These are phyloP conservation scores for Collybia mongolica DNA, from an alignment of 768 basidiomycete species.

Conservation along the genomic window DNA sequence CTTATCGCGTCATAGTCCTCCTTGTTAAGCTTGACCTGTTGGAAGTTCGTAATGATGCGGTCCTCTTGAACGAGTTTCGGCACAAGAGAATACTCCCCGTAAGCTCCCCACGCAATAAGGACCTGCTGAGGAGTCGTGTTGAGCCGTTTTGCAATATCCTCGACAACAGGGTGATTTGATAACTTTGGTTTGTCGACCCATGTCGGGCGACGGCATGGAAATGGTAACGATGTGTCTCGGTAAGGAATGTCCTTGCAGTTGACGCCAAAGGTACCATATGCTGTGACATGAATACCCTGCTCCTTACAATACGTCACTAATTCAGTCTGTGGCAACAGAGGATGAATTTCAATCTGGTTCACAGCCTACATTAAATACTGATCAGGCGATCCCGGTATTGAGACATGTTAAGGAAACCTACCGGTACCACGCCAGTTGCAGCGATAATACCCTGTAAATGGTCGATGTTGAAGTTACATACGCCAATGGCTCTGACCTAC, in stretches of 20 bases:
- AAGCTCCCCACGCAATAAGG: conserved; percentile 75
- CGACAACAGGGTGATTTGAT: conserved; percentile 62
- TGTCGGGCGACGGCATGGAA: not conserved
- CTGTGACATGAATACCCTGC: conserved; percentile 67
- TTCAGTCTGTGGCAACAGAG: conserved; percentile 72
- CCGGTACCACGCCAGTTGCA: conserved; percentile 73
- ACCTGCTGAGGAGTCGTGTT: conserved; percentile 75
- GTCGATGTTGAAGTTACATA: conserved; percentile 78
- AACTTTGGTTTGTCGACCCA: conserved; percentile 47
- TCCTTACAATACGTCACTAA: conserved; percentile 67
- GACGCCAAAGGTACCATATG: conserved; percentile 75
- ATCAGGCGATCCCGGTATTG: not conserved
- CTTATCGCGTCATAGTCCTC: conserved; percentile 66
- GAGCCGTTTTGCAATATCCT: conserved; percentile 60
- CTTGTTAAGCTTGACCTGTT: conserved; percentile 63
- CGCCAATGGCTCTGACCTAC: conserved; percentile 69
- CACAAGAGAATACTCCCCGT: conserved; percentile 78
- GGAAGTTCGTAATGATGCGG: conserved; percentile 75
- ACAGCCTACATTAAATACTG: conserved; percentile 34
- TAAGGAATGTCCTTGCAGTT: conserved; percentile 47
- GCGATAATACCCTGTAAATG: conserved; percentile 65
- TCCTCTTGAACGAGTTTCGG: conserved; percentile 78
- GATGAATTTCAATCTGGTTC: conserved; percentile 89
- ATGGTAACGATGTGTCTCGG: not conserved
- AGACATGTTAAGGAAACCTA: conserved; percentile 23